phyloP scores from a whole-genome alignment of 257 asterid genomes.

The Handroanthus guayacan region DNA sequence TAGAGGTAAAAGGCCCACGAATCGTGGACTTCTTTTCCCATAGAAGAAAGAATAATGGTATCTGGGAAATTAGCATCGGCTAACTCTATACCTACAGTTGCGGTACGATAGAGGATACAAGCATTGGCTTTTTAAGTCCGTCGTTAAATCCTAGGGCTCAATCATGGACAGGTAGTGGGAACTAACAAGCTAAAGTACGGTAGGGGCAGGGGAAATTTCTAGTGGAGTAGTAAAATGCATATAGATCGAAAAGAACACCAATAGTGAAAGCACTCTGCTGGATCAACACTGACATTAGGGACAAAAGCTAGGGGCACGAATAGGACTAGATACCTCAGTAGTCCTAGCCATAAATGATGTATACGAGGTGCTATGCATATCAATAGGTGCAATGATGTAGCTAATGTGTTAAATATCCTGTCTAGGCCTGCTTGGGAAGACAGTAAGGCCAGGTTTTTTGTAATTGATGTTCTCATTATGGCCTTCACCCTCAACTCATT shows the following conservation, averaged over 20 bases:
- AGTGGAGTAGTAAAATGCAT: neutral
- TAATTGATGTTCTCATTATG: no score
- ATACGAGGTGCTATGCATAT: conserved; percentile 2
- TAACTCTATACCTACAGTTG: neutral
- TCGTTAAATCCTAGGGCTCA: neutral
- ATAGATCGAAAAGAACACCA: conserved; percentile 5
- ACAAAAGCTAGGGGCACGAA: neutral
- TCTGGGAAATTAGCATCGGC: neutral
- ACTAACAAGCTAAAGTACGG: neutral
- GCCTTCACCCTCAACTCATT: no score
- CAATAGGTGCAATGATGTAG: neutral
- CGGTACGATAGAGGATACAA: neutral
- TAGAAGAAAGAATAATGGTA: neutral
- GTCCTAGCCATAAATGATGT: neutral
- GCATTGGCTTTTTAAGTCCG: no score
- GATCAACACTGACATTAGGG: neutral
- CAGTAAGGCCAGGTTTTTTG: no score
- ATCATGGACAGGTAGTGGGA: neutral
- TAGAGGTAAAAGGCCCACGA: no score
- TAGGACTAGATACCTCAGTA: conserved; percentile 14
- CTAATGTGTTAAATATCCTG: conserved; percentile 7
- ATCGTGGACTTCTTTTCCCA: no score
- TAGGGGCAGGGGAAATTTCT: neutral
- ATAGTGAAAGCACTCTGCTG: neutral
- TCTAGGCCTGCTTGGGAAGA: neutral